Base-by-base conservation (phyloP, 2,329 filamentous ascomycete genomes). In the Curvularia sp. region DNA sequence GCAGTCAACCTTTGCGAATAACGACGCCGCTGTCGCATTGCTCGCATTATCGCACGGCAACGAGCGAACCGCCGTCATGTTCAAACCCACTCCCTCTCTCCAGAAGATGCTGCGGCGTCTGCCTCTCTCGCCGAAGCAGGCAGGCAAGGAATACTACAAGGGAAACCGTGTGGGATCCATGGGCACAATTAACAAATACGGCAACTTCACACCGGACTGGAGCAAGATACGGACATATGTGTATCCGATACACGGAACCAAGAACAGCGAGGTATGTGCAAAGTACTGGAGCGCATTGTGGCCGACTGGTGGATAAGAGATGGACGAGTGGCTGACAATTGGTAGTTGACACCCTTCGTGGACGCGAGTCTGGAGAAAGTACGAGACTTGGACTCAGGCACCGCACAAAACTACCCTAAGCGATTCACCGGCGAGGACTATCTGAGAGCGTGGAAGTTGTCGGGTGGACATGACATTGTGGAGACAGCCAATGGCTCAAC, bases 71-170 rank as follows among this genome's bases (percentile, higher is more conserved):
- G 44, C 42, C 67, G 80, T 75, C 62, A 91, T 91, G 88, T 71
- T 72, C 65, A 85, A 86, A 76, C 86, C 90, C 55, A 91, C 90
- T 15, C 83, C 86, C 71, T 77, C 81, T 64, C 88, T 96, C 71
- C 84, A 85, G 69, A 83, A 87, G 75, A 85, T 86, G 57, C 85
- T 92, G 72, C 86, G 88, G 78, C 92, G 94, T 74, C 83, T 93
- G 58, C 84, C 85, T 53, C 86, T 99, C 73, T 97, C 92, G 12
- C 96, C 94, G 67, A 99, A 99, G 81, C 89, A 95, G 79, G 89
- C 94, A 76, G 91, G 90, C 77, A 92, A 92, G 75, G 94, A 93
- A 68, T 99, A 89, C 86, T 99, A 99, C 87, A 98, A 98, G 84
- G 95, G 95, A 75, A 97, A 90, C 71, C 85, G 93, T 47, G 89